Evolutionary conservation across 371 early-diverging fungal species (phyloP).

Genomic region (Mucor velutinosus): DNA sequence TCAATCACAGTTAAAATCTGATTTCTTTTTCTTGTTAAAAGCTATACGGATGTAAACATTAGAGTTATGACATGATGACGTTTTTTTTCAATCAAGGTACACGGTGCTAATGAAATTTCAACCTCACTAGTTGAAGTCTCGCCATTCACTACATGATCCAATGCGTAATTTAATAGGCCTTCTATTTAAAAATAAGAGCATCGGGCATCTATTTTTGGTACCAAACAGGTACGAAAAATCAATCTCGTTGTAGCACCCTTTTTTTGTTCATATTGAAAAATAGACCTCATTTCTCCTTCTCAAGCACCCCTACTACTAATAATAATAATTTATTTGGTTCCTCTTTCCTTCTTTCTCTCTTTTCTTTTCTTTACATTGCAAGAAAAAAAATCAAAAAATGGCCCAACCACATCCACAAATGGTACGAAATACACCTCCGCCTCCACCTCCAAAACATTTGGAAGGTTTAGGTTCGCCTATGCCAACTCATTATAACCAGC

Average conservation of each 20-base stretch:
- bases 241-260: constrained; percentile 27
- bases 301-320: constrained; percentile 4
- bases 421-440: constrained; percentile 9
- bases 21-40: not conserved
- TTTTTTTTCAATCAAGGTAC: not conserved
- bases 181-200: constrained; percentile 2
- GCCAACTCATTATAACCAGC: constrained; percentile 16
- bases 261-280: constrained; percentile 30
- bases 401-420: constrained; percentile 24
- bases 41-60: not conserved
- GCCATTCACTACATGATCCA: not conserved
- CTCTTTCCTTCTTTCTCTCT: constrained; percentile 3
- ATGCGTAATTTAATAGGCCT: not conserved
- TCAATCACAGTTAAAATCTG: not conserved
- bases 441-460: constrained; percentile 27
- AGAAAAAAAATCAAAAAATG: constrained; percentile 10
- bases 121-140: not conserved
- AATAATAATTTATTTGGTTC: not conserved
- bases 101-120: not conserved
- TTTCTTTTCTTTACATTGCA: constrained; percentile 14
- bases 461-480: constrained; percentile 17
- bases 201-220: constrained; percentile 4
- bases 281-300: constrained; percentile 8
- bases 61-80: not conserved
- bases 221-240: constrained; percentile 11